These are phyloP conservation scores for Bolboschoenus planiculmis DNA, from an alignment of 176 grass and related monocot species.

Conservation along the genomic window DNA sequence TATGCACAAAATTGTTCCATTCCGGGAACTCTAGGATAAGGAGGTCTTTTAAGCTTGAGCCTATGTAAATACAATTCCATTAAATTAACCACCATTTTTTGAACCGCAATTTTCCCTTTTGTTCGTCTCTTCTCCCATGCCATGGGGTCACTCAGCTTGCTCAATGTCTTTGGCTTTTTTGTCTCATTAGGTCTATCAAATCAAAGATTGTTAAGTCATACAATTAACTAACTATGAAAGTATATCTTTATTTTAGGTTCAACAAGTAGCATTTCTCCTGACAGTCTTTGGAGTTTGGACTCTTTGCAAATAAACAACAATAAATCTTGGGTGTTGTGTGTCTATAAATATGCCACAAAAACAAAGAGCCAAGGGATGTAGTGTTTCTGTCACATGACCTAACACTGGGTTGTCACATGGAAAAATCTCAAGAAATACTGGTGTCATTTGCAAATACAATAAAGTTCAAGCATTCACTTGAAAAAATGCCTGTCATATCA, in stretches of 20 bases:
- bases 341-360: background rate
- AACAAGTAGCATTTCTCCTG: conserved; percentile 5
- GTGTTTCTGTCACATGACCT: too few relatives aligned
- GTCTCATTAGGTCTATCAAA: conserved; percentile 78
- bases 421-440: too few relatives aligned
- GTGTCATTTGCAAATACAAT: background rate
- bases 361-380: background rate
- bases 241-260: background rate
- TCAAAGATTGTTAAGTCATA: conserved; percentile 19
- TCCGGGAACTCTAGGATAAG: conserved; percentile 39
- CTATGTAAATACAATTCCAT: conserved; percentile 94
- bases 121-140: conserved; percentile 84
- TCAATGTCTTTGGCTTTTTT: conserved; percentile 64
- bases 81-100: conserved; percentile 94
- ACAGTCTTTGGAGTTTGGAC: background rate
- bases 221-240: background rate
- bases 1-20: conserved; percentile 67
- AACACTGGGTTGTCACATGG: too few relatives aligned
- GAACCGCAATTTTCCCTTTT: conserved; percentile 92
- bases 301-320: background rate
- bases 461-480: background rate
- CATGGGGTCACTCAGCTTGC: conserved; percentile 68
- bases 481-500: background rate
- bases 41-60: conserved; percentile 65
- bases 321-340: background rate